Percentiles rank a stretch among this genome's conserved stretches.
phyloP scores from a whole-genome alignment of 345 rosid species.

The Bruguiera parviflora region DNA sequence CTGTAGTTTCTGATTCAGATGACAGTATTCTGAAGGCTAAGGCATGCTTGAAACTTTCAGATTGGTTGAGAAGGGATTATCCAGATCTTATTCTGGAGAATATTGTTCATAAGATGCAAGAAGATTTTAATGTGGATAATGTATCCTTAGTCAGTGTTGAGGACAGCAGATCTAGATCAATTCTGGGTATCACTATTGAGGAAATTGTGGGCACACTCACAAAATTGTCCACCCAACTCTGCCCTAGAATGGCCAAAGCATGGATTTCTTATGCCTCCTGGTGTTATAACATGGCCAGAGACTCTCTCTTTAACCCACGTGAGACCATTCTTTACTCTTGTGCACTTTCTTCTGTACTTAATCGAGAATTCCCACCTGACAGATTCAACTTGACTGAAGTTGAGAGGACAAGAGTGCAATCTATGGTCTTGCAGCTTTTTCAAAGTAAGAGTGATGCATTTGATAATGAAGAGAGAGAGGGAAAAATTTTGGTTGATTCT shows the following conservation, averaged over 20 bases:
- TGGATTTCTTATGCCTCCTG: slow-evolving; percentile 94
- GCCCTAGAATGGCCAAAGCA: slow-evolving; percentile 81
- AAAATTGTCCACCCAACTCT: slow-evolving; percentile 77
- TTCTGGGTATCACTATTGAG: slow-evolving; percentile 41
- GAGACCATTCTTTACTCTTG: slow-evolving; percentile 43
- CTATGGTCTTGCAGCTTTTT: slow-evolving; percentile 40
- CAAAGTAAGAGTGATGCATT: slow-evolving; percentile 32
- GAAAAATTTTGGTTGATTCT: slow-evolving; percentile 24
- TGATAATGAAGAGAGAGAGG: slow-evolving; percentile 31
- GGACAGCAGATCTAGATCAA: slow-evolving; percentile 30
- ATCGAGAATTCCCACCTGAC: slow-evolving; percentile 55
- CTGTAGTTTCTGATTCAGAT: slow-evolving; percentile 41
- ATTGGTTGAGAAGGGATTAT: slow-evolving; percentile 63
- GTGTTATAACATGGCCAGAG: slow-evolving; percentile 78
- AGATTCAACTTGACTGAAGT: slow-evolving; percentile 65
- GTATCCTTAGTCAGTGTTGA: slow-evolving; percentile 35
- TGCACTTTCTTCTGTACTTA: slow-evolving; percentile 57
- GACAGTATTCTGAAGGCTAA: slow-evolving; percentile 68
- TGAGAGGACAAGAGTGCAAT: slow-evolving; percentile 53
- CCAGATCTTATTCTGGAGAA: slow-evolving; percentile 44
- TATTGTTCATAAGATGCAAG: slow-evolving; percentile 44
- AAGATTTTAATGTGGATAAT: slow-evolving; percentile 41
- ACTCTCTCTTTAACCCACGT: slow-evolving; percentile 36
- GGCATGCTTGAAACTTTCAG: slow-evolving; percentile 83
- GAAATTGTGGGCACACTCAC: slow-evolving; percentile 70